Evolutionary conservation across 2,329 filamentous ascomycete species (phyloP).

Genomic region (Phaeosphaeriaceae sp.): DNA sequence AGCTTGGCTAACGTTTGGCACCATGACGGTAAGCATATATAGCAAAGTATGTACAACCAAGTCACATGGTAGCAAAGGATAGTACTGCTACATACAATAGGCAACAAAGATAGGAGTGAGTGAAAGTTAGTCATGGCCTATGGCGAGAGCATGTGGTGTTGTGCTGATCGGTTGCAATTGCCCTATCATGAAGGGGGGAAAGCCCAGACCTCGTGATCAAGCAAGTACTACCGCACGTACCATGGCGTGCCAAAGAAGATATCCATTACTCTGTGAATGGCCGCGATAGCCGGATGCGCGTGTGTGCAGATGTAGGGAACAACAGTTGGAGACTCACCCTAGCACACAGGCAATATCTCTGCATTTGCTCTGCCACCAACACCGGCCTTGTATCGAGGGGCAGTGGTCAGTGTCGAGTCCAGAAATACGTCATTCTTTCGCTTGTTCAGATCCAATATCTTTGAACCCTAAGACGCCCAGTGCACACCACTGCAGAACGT

Average conservation of each 20-base stretch:
- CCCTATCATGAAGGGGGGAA: neutral
- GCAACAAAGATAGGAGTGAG: neutral
- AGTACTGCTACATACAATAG: neutral
- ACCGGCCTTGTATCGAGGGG: constrained; percentile 2
- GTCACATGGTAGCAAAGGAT: neutral
- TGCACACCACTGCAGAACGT: constrained; percentile 40
- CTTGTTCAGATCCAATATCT: constrained; percentile 24
- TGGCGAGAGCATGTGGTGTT: constrained; percentile 15
- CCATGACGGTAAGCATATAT: neutral
- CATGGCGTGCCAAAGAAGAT: too few relatives aligned
- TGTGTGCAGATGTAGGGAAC: neutral
- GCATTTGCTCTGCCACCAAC: constrained; percentile 2
- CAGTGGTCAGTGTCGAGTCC: constrained; percentile 2
- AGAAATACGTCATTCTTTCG: constrained; percentile 33
- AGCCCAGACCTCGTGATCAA: neutral
- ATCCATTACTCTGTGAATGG: neutral
- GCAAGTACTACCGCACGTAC: neutral
- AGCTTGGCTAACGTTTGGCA: constrained; percentile 8
- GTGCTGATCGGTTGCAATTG: constrained; percentile 6
- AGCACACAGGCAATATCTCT: neutral
- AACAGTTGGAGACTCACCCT: neutral
- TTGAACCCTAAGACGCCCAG: constrained; percentile 25
- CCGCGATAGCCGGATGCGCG: too few relatives aligned
- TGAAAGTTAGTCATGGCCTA: constrained; percentile 3
- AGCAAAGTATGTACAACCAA: neutral